Percentiles rank a stretch among this genome's conserved stretches.
phyloP scores from a whole-genome alignment of 805 yeast species.

The Candida jianshihensis region DNA sequence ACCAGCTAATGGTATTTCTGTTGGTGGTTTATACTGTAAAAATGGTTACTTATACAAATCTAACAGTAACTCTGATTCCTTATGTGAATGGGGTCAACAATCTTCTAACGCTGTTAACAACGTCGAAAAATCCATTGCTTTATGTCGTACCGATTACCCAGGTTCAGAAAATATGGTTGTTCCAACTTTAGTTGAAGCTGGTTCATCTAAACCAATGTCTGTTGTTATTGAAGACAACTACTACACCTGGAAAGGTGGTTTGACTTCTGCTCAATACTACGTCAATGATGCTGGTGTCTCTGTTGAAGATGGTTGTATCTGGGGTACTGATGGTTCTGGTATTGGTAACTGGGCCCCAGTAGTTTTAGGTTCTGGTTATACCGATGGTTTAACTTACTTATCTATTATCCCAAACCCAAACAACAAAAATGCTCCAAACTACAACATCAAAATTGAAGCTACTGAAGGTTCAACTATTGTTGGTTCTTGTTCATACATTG shows the following conservation, averaged over 20 bases:
- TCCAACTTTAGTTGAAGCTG: slow-evolving; percentile 78
- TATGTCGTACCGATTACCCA: slow-evolving; percentile 98
- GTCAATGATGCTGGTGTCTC: slow-evolving; percentile 95
- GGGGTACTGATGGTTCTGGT: slow-evolving; percentile 79
- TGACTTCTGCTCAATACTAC: slow-evolving; percentile 93
- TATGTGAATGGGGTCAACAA: slow-evolving; percentile 83
- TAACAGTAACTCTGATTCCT: slow-evolving; percentile 52
- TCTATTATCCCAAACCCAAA: slow-evolving; percentile 95
- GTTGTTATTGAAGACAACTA: slow-evolving; percentile 75
- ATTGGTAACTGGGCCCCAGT: slow-evolving; percentile 99
- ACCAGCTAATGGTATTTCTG: slow-evolving; percentile 82
- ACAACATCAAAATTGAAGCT: slow-evolving; percentile 73
- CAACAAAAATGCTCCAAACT: slow-evolving; percentile 62
- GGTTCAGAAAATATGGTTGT: slow-evolving; percentile 98
- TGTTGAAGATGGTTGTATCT: slow-evolving; percentile 83
- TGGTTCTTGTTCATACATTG: slow-evolving; percentile 75
- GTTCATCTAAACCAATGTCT: slow-evolving; percentile 57
- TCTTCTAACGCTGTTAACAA: slow-evolving; percentile 64
- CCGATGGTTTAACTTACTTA: slow-evolving; percentile 61
- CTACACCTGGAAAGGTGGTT: slow-evolving; percentile 74
- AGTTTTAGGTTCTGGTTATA: slow-evolving; percentile 86
- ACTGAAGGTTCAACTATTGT: slow-evolving; percentile 50
- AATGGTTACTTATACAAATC: slow-evolving; percentile 78
- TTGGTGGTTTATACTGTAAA: slow-evolving; percentile 87
- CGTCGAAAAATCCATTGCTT: slow-evolving; percentile 61